Base-by-base conservation (phyloP, 2,329 filamentous ascomycete genomes). In the Fusarium nodosum region DNA sequence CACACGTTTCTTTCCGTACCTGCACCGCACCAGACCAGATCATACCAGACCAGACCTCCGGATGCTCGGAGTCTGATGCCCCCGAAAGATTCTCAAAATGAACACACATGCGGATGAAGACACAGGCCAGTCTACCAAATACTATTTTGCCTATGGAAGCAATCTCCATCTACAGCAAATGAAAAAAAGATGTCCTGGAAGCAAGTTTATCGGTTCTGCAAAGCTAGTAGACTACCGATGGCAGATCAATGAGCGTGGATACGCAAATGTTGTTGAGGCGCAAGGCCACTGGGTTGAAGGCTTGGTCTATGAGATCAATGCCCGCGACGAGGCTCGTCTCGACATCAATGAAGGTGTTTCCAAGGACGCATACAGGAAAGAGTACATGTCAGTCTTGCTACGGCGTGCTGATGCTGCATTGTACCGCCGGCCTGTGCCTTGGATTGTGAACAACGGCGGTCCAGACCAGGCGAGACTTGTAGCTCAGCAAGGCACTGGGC, bases 191-290 rank as follows among this genome's bases (percentile, higher is more conserved):
- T 84, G 83, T 54, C 82, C 82, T 22, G 76, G 76, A 24, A 82
- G 80, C 72, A 75, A 68, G 26, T 79, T 78, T 66, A 74, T 82
- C 62, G 82, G 82, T 7, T 72, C 74, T 15, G 82, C 77, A 22
- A 74, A 78, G 13, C 75, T 84, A n/a, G 64, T 70, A 24, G 75
- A 79, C 63, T 79, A 81, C 67, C 75, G 77, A 33, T 84, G 82
- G 79, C 81, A 82, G 71, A 84, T 84, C 77, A 84, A 84, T 72
- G 76, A 83, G 73, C 79, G 82, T 26, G 82, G 82, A 30, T 83
- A 79, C 52, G 83, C 82, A 60, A 84, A 84, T 66, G 76, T 84
- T 30, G 59, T 82, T 18, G 70, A 72, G 42, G 69, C 73, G 13
- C 59, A 75, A 28, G 79, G 78, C 9, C 75, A 75, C 33, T 77